Evolutionary conservation across 2,329 filamentous ascomycete genomes (phyloP), one percentile per base, ranked within the genome.

Genomic region (Paracorniculantispora psalliotae): DNA sequence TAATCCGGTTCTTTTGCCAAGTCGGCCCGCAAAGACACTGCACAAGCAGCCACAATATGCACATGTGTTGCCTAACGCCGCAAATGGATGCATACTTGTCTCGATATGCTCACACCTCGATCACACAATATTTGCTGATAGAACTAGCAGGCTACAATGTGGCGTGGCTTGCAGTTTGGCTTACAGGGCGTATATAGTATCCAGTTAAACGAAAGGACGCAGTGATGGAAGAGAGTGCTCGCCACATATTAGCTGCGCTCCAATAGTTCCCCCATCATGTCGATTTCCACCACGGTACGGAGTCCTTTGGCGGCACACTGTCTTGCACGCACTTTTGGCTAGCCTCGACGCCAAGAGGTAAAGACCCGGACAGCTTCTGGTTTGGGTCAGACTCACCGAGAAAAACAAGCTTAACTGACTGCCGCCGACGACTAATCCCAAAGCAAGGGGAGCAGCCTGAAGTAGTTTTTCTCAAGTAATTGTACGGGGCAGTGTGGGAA

Each of bases 351-450:
- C 33, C 49, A 33, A 30, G 49, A 3, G 49, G 21, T 15, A 2
- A 8, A 23, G 30, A 30, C 25, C 23, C 6, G 9, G 6, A 8
- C 26, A 26, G 46, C 17, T 30, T 48, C 46, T 48, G 46, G 9
- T 37, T 48, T 46, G 13, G 5, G 30, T 28, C 33, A 28, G 17
- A 23, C 15, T 4, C 28, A 28, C 53, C 3, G 28, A 35, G 23
- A 8, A 39, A 47, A 56, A 56, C 43, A 56, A 56, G 43, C 53
- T 56, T 55, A 55, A 55, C 5, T 54, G 51, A 46, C 28, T 44
- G 51, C 39, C 51, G 41, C 21, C 13, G 1, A 35, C 1, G 39
- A 25, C 39, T 35, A 46, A 35, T 25, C 51, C 39, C n/a, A 26
- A 46, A 33, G 9, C 39, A 28, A 54, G 19, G n/a, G n/a, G 44